Conservation (phyloP, 1,284 basidiomycete genomes). For the Agaricales sp. region DNA sequence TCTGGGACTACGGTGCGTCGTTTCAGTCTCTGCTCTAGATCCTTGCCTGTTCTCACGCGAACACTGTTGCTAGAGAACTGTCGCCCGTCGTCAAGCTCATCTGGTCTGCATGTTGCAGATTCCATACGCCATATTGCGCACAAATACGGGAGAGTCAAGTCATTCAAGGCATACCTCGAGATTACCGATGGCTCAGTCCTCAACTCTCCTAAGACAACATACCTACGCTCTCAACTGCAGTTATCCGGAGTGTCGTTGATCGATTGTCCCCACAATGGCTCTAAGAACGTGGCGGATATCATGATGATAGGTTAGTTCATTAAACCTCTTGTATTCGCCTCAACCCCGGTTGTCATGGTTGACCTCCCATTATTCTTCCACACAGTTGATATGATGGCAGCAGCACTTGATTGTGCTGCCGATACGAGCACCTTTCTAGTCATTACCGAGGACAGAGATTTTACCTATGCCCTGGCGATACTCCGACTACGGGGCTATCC, state of each 20-base stretch:
- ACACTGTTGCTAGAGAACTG: conserved; percentile 38
- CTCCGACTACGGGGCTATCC: conserved; percentile 39
- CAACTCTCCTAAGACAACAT: conserved; percentile 17
- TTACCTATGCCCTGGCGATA: conserved; percentile 44
- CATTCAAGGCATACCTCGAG: conserved; percentile 45
- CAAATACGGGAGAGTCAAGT: conserved; percentile 31
- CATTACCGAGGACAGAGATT: conserved; percentile 49
- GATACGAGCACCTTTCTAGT: conserved; percentile 39
- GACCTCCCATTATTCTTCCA: not conserved
- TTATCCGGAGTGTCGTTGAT: conserved; percentile 49
- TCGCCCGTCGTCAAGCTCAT: conserved; percentile 29
- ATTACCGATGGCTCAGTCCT: conserved; percentile 23
- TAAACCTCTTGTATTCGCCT: not conserved
- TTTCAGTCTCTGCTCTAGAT: not conserved
- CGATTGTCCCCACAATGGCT: conserved; percentile 47
- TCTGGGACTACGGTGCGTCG: conserved; percentile 51
- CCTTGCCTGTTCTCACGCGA: no score
- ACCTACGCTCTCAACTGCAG: conserved; percentile 45
- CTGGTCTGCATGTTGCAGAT: conserved; percentile 34
- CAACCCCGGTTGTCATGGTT: not conserved
- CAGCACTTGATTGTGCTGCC: conserved; percentile 43
- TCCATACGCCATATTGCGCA: conserved; percentile 31
- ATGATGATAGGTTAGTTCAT: conserved; percentile 34
- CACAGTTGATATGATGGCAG: conserved; percentile 48
- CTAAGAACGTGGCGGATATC: conserved; percentile 42